Evolutionary conservation across 1,284 basidiomycete genomes (phyloP).

Genomic region (Cutaneotrichosporon cutaneum): DNA sequence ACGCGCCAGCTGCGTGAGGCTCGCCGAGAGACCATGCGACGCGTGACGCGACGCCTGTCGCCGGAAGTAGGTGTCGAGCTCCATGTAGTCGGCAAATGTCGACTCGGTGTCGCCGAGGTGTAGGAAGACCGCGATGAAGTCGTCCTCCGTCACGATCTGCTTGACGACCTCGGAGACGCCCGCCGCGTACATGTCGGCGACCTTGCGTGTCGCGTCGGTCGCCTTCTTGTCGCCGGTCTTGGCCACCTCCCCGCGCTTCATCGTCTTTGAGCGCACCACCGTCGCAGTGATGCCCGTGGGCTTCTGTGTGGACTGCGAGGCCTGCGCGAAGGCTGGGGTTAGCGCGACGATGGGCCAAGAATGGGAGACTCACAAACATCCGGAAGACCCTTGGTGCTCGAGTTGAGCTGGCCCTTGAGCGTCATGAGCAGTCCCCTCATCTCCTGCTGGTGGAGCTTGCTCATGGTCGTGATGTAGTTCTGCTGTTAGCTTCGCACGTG

Average conservation of each 20-base stretch:
- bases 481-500: slow-evolving; percentile 43
- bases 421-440: slow-evolving; percentile 68
- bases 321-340: slow-evolving; percentile 18
- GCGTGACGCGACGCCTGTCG: slow-evolving; percentile 77
- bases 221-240: slow-evolving; percentile 10
- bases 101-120: slow-evolving; percentile 83
- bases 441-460: slow-evolving; percentile 74
- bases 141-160: slow-evolving; percentile 76
- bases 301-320: slow-evolving; percentile 1
- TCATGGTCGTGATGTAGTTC: slow-evolving; percentile 83
- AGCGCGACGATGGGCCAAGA: neutral
- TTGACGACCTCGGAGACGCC: slow-evolving; percentile 75
- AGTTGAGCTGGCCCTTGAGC: slow-evolving; percentile 65
- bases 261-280: slow-evolving; percentile 71
- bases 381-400: slow-evolving; percentile 44
- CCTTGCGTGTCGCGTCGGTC: slow-evolving; percentile 18
- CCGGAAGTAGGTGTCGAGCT: slow-evolving; percentile 89
- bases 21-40: slow-evolving; percentile 60
- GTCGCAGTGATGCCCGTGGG: slow-evolving; percentile 21
- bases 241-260: slow-evolving; percentile 51
- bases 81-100: slow-evolving; percentile 95
- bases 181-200: slow-evolving; percentile 63
- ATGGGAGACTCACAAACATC: slow-evolving; percentile 36
- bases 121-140: slow-evolving; percentile 86
- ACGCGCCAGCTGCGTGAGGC: slow-evolving; percentile 75